Evolutionary conservation across 352 stramenopile genomes (phyloP).

Genomic region (Phytophthora tubulina): DNA sequence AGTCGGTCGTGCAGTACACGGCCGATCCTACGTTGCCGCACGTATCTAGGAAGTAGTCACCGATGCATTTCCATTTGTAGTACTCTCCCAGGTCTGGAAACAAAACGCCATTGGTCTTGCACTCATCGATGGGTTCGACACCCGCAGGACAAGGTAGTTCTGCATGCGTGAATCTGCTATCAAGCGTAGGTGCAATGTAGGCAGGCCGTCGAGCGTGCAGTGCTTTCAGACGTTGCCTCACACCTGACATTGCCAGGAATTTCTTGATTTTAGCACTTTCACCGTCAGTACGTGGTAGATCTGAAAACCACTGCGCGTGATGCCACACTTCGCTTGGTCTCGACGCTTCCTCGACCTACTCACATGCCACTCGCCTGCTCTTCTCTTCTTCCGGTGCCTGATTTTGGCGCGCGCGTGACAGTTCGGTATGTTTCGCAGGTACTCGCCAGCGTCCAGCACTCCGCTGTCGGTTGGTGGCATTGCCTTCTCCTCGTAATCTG

Average conservation of each 20-base stretch:
- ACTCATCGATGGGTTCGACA: background rate
- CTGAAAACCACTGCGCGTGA: background rate
- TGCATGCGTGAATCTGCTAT: conserved; percentile 1
- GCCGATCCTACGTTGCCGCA: conserved; percentile 1
- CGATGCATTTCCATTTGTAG: background rate
- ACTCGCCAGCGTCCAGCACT: background rate
- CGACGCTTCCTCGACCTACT: background rate
- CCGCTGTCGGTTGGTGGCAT: background rate
- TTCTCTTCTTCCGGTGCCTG: background rate
- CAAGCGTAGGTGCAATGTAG: background rate
- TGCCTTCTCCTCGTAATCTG: background rate
- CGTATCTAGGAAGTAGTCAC: conserved; percentile 11
- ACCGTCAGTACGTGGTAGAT: background rate
- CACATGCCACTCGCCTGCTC: background rate
- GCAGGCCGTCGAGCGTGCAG: background rate
- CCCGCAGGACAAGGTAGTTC: background rate
- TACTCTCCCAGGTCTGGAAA: conserved; percentile 8
- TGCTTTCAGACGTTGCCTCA: background rate
- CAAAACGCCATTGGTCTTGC: background rate
- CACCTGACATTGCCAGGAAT: background rate
- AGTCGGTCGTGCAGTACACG: background rate
- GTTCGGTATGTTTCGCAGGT: background rate
- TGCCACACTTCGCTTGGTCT: background rate
- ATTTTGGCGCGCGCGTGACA: background rate
- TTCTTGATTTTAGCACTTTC: background rate